phyloP scores from a whole-genome alignment of 2,329 filamentous ascomycete genomes.

The Chrysoporthe cubensis region DNA sequence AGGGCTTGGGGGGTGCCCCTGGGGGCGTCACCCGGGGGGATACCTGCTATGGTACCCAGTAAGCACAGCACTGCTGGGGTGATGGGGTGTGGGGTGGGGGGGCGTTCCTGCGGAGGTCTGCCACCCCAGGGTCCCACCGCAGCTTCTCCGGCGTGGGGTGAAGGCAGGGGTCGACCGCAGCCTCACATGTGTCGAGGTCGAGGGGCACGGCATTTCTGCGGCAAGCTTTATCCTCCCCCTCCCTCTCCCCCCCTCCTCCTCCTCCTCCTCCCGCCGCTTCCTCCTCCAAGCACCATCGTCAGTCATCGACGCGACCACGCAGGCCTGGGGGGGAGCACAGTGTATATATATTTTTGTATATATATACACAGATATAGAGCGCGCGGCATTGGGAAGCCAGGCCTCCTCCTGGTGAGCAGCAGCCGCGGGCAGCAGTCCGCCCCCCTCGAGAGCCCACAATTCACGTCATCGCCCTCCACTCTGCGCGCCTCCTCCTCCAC shows the following conservation, averaged over 20 bases:
- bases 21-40: not conserved
- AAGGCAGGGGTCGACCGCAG: not conserved
- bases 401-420: not conserved
- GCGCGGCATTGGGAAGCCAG: not conserved
- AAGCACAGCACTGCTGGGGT: too few relatives aligned
- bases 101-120: constrained; percentile 9
- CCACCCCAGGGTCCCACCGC: constrained; percentile 1
- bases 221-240: not conserved
- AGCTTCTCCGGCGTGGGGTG: not conserved
- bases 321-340: not conserved
- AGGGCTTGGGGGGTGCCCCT: not conserved
- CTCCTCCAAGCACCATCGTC: not conserved
- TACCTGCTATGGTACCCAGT: too few relatives aligned
- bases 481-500: not conserved
- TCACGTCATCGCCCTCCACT: constrained; percentile 19
- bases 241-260: not conserved
- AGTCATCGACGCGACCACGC: not conserved
- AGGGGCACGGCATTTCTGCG: not conserved
- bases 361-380: too few relatives aligned
- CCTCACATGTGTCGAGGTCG: too few relatives aligned
- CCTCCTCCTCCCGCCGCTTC: not conserved
- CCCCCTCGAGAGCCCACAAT: not conserved
- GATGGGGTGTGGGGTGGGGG: not conserved
- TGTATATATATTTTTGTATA: too few relatives aligned
- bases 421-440: constrained; percentile 7